Conservation (phyloP, 2,329 filamentous ascomycete genomes). For the Aspergillus sp. region DNA sequence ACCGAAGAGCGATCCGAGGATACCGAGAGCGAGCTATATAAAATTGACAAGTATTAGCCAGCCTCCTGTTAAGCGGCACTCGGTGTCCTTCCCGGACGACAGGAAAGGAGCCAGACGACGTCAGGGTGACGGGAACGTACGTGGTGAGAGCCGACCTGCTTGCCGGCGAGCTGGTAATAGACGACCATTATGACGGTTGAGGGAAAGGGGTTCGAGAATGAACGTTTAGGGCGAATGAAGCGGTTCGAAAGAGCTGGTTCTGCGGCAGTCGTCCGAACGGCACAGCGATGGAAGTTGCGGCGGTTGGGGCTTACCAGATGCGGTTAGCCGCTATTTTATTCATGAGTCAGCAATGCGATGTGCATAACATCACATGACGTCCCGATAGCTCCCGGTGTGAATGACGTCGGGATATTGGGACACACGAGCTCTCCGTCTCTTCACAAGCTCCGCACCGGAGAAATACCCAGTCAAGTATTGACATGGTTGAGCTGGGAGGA, state of each 20-base stretch:
- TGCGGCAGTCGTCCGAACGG: slow-evolving; percentile 16
- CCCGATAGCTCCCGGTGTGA: slow-evolving; percentile 18
- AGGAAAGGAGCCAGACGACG: slow-evolving; percentile 19
- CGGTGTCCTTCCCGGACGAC: not conserved
- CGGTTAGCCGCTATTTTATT: not conserved
- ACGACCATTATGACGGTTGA: slow-evolving; percentile 49
- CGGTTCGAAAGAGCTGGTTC: slow-evolving; percentile 31
- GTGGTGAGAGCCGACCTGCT: slow-evolving; percentile 53
- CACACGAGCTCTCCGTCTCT: not conserved
- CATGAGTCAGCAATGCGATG: not conserved
- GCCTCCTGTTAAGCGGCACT: not conserved
- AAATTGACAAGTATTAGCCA: slow-evolving; percentile 1
- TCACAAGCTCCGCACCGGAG: no score
- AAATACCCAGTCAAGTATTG: not conserved
- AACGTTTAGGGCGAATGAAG: slow-evolving; percentile 18
- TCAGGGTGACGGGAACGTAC: slow-evolving; percentile 38
- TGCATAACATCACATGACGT: slow-evolving; percentile 22
- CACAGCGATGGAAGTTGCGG: slow-evolving; percentile 20
- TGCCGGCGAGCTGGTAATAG: slow-evolving; percentile 53
- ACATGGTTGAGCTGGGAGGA: not conserved
- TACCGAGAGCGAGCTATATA: slow-evolving; percentile 60
- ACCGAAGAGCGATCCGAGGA: slow-evolving; percentile 52
- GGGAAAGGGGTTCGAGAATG: slow-evolving; percentile 15
- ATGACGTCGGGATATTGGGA: slow-evolving; percentile 17
- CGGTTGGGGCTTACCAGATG: slow-evolving; percentile 7